These are phyloP conservation scores for Magnusiomyces suaveolens DNA, from an alignment of 1,139 yeast genomes.

Conservation along the genomic window DNA sequence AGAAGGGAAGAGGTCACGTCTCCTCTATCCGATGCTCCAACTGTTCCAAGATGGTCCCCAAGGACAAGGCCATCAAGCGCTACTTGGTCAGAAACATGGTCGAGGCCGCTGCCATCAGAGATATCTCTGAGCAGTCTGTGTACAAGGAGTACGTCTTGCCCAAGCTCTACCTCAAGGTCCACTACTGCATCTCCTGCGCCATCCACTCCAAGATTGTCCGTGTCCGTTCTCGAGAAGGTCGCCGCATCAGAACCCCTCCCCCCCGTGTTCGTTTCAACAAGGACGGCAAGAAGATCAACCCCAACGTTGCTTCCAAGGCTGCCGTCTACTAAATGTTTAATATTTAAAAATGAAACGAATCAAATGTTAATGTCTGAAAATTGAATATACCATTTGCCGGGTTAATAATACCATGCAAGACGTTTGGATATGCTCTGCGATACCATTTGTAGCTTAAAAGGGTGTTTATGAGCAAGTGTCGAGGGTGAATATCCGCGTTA, in stretches of 20 bases:
- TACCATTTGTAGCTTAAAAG: too few relatives aligned
- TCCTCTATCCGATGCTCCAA: constrained; percentile 99
- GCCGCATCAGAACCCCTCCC: constrained; percentile 99
- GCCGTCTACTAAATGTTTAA: constrained; percentile 35
- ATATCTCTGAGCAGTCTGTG: constrained; percentile 98
- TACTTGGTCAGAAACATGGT: constrained; percentile 99
- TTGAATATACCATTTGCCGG: too few relatives aligned
- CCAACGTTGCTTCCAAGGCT: constrained; percentile 96
- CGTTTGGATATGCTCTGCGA: too few relatives aligned
- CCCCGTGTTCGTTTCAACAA: constrained; percentile 97
- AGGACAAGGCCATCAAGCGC: constrained; percentile 99
- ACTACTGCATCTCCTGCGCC: constrained; percentile 99
- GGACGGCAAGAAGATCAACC: constrained; percentile 87
- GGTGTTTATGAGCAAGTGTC: too few relatives aligned
- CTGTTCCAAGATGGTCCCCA: constrained; percentile 99
- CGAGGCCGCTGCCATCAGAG: constrained; percentile 99
- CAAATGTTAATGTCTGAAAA: too few relatives aligned
- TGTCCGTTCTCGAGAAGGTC: constrained; percentile 98
- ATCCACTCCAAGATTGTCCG: constrained; percentile 99
- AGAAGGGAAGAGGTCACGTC: constrained; percentile 99
- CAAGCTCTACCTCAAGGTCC: constrained; percentile 98
- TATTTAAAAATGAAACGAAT: too few relatives aligned
- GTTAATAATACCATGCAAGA: too few relatives aligned
- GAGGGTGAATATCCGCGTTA: too few relatives aligned
- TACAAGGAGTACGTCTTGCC: constrained; percentile 99